phyloP scores from a whole-genome alignment of 2,329 filamentous ascomycete genomes.

The Eutypella sp. region DNA sequence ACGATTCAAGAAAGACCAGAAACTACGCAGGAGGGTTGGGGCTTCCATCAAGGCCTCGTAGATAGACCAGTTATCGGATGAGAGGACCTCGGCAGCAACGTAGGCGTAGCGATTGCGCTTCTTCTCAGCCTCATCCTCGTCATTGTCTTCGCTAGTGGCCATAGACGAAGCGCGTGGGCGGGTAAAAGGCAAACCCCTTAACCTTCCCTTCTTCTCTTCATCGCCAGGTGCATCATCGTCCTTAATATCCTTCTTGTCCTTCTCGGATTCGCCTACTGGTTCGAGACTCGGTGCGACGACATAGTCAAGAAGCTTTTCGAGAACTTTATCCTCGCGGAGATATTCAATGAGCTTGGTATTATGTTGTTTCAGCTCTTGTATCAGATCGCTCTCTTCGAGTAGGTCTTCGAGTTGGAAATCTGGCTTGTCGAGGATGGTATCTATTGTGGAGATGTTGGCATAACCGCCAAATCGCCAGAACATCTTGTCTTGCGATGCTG shows the following conservation, averaged over 20 bases:
- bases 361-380: conserved; percentile 96
- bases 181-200: conserved; percentile 37
- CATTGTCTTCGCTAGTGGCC: conserved; percentile 42
- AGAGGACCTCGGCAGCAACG: conserved; percentile 86
- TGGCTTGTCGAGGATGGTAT: conserved; percentile 93
- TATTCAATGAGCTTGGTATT: conserved; percentile 98
- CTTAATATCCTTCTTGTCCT: no score
- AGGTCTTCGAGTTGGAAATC: conserved; percentile 94
- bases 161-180: conserved; percentile 51
- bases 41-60: conserved; percentile 89
- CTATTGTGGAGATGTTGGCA: conserved; percentile 93
- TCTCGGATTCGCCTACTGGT: conserved; percentile 46
- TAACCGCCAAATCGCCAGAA: conserved; percentile 99
- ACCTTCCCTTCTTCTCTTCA: conserved; percentile 36
- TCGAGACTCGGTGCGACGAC: conserved; percentile 75
- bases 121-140: conserved; percentile 78
- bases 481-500: conserved; percentile 60
- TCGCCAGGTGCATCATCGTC: conserved; percentile 40
- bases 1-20: conserved; percentile 85
- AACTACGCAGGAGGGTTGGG: conserved; percentile 68
- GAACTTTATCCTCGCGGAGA: conserved; percentile 77
- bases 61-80: conserved; percentile 96
- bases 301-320: conserved; percentile 84
- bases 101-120: conserved; percentile 91
- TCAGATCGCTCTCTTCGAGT: conserved; percentile 90